These are phyloP conservation scores for Umbelopsis isabellina DNA, from an alignment of 192 early-diverging fungal genomes.

Conservation along the genomic window DNA sequence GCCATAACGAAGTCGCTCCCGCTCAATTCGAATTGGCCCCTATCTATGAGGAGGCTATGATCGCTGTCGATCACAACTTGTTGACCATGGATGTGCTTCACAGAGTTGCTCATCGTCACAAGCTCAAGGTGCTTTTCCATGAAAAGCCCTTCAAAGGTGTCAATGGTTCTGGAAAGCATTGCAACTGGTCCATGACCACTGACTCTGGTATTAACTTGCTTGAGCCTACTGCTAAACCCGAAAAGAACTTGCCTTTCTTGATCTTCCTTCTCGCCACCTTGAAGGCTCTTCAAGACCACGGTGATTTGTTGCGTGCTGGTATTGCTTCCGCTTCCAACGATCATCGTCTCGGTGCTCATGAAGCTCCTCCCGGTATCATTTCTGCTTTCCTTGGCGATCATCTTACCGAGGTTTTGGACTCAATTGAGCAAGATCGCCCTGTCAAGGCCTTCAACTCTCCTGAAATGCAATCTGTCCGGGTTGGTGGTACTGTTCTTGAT, in stretches of 20 bases:
- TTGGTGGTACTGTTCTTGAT: conserved; percentile 95
- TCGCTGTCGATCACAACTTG: conserved; percentile 99
- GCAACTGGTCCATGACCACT: conserved; percentile 97
- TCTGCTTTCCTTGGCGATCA: conserved; percentile 98
- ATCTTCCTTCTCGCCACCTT: conserved; percentile 90
- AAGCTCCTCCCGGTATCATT: conserved; percentile 97
- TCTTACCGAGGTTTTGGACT: conserved; percentile 91
- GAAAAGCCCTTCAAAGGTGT: conserved; percentile 99
- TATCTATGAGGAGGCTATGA: conserved; percentile 94
- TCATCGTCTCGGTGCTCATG: conserved; percentile 97
- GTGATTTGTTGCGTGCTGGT: conserved; percentile 85
- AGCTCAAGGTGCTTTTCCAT: conserved; percentile 96
- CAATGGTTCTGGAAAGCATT: conserved; percentile 99
- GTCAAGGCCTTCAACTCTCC: conserved; percentile 87
- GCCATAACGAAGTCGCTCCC: conserved; percentile 99
- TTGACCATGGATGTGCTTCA: conserved; percentile 96
- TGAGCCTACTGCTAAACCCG: conserved; percentile 90
- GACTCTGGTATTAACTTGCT: conserved; percentile 96
- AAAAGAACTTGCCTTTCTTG: conserved; percentile 98
- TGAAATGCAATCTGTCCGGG: conserved; percentile 88
- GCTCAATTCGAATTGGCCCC: conserved; percentile 98
- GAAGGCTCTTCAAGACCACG: conserved; percentile 90
- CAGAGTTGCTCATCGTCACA: conserved; percentile 96
- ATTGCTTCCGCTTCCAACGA: conserved; percentile 97
- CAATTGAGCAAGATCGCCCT: conserved; percentile 87